A percentile compares a stretch with the other conserved stretches of the same genome.
These are phyloP conservation scores for Hyphopichia fennica DNA, from an alignment of 1,139 yeast genomes.

Conservation along the genomic window DNA sequence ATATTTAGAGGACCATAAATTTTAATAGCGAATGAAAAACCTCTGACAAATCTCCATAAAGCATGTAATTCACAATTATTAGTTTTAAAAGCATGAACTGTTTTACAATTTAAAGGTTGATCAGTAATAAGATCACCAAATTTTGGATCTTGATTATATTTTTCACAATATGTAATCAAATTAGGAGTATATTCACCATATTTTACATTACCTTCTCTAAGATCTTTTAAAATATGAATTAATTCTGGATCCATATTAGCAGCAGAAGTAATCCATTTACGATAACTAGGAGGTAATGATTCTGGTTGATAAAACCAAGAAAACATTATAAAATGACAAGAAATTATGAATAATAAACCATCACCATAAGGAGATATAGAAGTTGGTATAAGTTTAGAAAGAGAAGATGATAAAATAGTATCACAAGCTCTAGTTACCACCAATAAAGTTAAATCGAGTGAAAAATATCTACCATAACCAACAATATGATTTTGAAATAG, in stretches of 20 bases:
- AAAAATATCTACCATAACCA: conserved; percentile 28
- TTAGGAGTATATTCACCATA: conserved; percentile 26
- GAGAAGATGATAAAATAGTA: conserved; percentile 27
- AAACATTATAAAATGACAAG: conserved; percentile 34
- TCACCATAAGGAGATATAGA: conserved; percentile 21
- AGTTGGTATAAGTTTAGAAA: conserved; percentile 19
- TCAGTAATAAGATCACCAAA: conserved; percentile 18
- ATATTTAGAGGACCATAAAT: conserved; percentile 34
- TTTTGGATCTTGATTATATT: conserved; percentile 25
- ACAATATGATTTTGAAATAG: conserved; percentile 31
- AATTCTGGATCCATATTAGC: conserved; percentile 40
- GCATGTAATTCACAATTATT: conserved; percentile 40
- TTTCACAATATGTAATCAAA: conserved; percentile 24
- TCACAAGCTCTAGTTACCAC: conserved; percentile 38
- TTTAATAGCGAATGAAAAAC: conserved; percentile 33
- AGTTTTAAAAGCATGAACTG: conserved; percentile 35
- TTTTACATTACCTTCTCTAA: conserved; percentile 21
- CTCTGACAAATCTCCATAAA: conserved; percentile 36
- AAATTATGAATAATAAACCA: conserved; percentile 26
- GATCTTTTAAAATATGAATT: conserved; percentile 19
- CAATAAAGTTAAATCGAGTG: conserved; percentile 35
- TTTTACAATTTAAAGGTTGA: conserved; percentile 29
- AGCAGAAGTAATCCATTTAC: conserved; percentile 42
- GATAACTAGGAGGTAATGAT: conserved; percentile 35
- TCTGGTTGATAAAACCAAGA: conserved; percentile 36